Evolutionary conservation across 257 asterid genomes (phyloP).

Genomic region (Solanum pinnatisectum): DNA sequence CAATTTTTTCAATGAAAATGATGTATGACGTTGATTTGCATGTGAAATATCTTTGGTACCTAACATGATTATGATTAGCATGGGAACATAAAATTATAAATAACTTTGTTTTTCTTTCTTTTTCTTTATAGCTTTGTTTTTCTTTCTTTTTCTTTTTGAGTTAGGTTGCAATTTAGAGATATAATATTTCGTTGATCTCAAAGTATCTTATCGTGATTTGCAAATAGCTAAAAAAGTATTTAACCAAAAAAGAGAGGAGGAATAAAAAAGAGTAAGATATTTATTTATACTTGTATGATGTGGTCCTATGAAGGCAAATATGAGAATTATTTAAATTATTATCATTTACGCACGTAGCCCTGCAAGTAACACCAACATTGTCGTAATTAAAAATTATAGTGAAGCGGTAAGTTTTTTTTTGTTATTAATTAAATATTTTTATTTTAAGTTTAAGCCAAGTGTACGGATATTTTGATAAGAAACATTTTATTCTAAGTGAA

Average conservation of each 20-base stretch:
- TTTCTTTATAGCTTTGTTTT: neutral
- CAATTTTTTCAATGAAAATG: neutral
- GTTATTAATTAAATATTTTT: neutral
- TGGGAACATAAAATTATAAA: neutral
- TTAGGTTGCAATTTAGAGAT: neutral
- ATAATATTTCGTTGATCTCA: neutral
- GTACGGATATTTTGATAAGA: fast-evolving
- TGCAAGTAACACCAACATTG: neutral
- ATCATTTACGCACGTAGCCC: neutral
- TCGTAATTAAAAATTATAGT: neutral
- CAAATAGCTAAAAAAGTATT: neutral
- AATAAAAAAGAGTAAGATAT: neutral
- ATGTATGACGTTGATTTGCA: neutral
- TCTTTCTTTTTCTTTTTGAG: no score
- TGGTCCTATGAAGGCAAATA: neutral
- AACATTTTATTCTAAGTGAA: no score
- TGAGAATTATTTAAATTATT: neutral
- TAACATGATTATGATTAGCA: neutral
- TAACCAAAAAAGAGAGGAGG: neutral
- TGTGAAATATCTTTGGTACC: neutral
- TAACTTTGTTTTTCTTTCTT: no score
- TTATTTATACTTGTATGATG: neutral
- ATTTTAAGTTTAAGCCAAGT: neutral
- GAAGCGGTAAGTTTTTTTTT: neutral
- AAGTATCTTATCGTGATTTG: no score